These are phyloP conservation scores for Diplotaxis tenuifolia DNA, from an alignment of 345 rosid species.

Conservation along the genomic window DNA sequence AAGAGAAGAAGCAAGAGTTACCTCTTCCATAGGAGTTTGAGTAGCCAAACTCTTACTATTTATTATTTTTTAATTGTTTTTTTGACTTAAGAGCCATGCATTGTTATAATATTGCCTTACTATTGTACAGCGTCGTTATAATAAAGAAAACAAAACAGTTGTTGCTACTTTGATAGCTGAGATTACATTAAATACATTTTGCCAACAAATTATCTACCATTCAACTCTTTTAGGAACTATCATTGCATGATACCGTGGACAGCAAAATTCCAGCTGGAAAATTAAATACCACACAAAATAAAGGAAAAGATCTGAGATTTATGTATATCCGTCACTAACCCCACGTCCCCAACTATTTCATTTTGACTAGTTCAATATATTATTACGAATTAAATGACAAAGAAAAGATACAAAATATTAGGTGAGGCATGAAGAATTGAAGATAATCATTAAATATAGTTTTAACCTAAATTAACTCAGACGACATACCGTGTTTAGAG, in stretches of 20 bases:
- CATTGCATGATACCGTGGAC: slow-evolving; percentile 11
- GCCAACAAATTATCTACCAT: not conserved
- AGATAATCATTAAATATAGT: slow-evolving; percentile 2
- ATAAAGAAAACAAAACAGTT: slow-evolving; percentile 17
- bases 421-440: slow-evolving; percentile 16
- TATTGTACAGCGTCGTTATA: not conserved
- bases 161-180: not conserved
- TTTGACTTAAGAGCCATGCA: too few relatives aligned
- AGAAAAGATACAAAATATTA: not conserved
- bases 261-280: slow-evolving; percentile 28
- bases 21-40: too few relatives aligned
- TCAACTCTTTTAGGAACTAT: not conserved
- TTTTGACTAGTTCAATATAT: slow-evolving; percentile 9
- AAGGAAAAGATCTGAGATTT: not conserved
- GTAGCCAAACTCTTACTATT: too few relatives aligned
- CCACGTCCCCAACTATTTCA: not conserved
- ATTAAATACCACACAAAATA: not conserved
- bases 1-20: too few relatives aligned
- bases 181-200: not conserved
- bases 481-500: slow-evolving; percentile 70
- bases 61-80: too few relatives aligned
- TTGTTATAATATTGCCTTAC: too few relatives aligned
- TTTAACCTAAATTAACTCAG: not conserved
- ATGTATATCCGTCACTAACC: slow-evolving; percentile 5
- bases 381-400: not conserved